A percentile compares a stretch with the other conserved stretches of the same genome.
Conservation (phyloP, 129 eudicot genomes). For the Arctium lappa region DNA sequence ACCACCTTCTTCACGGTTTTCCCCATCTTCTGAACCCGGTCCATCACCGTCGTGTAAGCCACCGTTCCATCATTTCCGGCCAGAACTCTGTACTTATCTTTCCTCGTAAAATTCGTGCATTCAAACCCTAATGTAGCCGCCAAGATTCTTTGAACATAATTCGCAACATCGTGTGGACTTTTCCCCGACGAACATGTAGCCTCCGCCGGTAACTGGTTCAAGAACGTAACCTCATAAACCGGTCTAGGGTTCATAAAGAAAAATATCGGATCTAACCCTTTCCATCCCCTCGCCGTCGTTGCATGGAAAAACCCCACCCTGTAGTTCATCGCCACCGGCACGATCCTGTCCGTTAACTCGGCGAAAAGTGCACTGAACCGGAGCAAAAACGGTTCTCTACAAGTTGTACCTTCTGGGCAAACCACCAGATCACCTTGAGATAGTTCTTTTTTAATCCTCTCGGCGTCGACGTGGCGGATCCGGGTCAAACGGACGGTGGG, state of each 20-base stretch:
- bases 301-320: slow-evolving; percentile 37
- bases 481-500: slow-evolving; percentile 90
- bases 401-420: slow-evolving; percentile 39
- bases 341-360: slow-evolving; percentile 35
- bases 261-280: slow-evolving; percentile 77
- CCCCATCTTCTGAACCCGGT: slow-evolving; percentile 43
- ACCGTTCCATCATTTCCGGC: slow-evolving; percentile 97
- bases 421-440: slow-evolving; percentile 59
- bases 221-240: slow-evolving; percentile 33
- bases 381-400: slow-evolving; percentile 37
- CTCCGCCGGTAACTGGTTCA: slow-evolving; percentile 59
- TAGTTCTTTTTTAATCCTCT: slow-evolving; percentile 55
- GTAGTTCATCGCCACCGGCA: slow-evolving; percentile 42
- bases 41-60: slow-evolving; percentile 35
- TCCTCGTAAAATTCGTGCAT: slow-evolving; percentile 86
- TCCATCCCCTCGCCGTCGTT: slow-evolving; percentile 93
- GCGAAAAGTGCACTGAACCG: slow-evolving; percentile 40
- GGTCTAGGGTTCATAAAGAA: slow-evolving; percentile 54
- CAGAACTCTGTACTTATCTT: slow-evolving; percentile 84
- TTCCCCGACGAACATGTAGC: slow-evolving; percentile 94
- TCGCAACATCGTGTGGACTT: slow-evolving; percentile 91
- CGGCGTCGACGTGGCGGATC: slow-evolving; percentile 72
- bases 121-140: slow-evolving; percentile 90
- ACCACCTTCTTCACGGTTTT: slow-evolving; percentile 47
- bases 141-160: slow-evolving; percentile 86